Evolutionary conservation across 176 grass and related monocot genomes (phyloP).

Genomic region (Oryza meridionalis): DNA sequence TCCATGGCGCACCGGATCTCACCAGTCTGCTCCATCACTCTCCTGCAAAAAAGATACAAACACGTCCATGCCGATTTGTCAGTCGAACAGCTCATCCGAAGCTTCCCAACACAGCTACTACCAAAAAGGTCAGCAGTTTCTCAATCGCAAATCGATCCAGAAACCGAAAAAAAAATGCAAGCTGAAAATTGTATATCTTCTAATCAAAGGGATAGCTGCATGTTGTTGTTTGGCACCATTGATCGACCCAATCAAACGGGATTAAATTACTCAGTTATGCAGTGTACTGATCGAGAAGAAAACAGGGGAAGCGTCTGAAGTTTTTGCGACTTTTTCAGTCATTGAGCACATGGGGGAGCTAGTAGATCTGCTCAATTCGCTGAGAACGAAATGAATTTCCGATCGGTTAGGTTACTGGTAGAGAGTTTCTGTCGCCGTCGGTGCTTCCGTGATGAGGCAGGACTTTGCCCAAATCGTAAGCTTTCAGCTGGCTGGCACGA

Average conservation of each 20-base stretch:
- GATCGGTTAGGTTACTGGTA: not conserved
- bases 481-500: not conserved
- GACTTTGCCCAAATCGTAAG: not conserved
- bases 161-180: not conserved
- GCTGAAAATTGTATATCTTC: not conserved
- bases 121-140: not conserved
- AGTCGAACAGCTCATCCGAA: not conserved
- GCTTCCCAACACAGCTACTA: not conserved
- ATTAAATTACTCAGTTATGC: not conserved
- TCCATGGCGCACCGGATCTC: constrained; percentile 56
- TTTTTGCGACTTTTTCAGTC: not conserved
- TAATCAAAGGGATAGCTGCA: not conserved
- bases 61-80: not conserved
- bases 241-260: not conserved
- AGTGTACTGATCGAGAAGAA: constrained; percentile 1
- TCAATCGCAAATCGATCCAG: not conserved
- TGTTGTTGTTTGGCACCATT: constrained; percentile 9
- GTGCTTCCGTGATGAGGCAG: not conserved
- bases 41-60: not conserved
- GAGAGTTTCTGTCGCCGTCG: not conserved
- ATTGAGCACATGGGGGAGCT: not conserved
- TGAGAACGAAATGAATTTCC: not conserved
- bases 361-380: not conserved
- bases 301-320: not conserved
- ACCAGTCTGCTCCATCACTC: constrained; percentile 35